Conservation (phyloP, 1,284 basidiomycete species). For the Hymenochaete sp. region DNA sequence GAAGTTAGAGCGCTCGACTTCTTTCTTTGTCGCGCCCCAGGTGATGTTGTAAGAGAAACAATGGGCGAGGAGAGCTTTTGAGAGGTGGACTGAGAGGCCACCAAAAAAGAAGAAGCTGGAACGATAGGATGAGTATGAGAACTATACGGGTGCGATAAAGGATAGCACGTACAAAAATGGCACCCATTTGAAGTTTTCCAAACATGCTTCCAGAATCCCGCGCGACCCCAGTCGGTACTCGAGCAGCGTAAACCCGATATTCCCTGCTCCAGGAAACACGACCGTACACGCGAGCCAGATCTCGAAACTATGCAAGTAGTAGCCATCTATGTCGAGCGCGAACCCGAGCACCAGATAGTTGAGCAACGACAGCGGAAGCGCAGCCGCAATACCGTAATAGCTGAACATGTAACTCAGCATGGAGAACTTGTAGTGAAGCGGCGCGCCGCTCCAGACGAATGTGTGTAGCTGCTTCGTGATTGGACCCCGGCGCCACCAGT, state of each 20-base stretch:
- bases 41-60: constrained; percentile 78
- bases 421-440: constrained; percentile 75
- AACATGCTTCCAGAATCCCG: constrained; percentile 40
- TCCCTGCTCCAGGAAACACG: constrained; percentile 68
- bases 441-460: constrained; percentile 73
- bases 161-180: constrained; percentile 62
- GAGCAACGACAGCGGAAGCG: constrained; percentile 51
- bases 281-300: constrained; percentile 71
- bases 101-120: constrained; percentile 79
- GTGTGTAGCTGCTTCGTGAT: constrained; percentile 67
- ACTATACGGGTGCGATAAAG: constrained; percentile 16
- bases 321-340: constrained; percentile 57
- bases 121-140: constrained; percentile 13
- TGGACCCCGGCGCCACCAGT: constrained; percentile 68
- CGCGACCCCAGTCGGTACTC: constrained; percentile 70
- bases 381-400: constrained; percentile 75
- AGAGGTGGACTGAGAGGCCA: constrained; percentile 67
- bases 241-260: constrained; percentile 59
- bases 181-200: constrained; percentile 68
- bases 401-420: constrained; percentile 82
- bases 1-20: constrained; percentile 77
- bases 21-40: constrained; percentile 74
- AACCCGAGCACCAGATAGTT: constrained; percentile 71
- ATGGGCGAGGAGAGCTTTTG: constrained; percentile 70
- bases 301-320: constrained; percentile 64